Percentiles rank a stretch among this genome's conserved stretches.
phyloP scores from a whole-genome alignment of 495 filamentous ascomycete species.

The Lophiostoma macrostomum region DNA sequence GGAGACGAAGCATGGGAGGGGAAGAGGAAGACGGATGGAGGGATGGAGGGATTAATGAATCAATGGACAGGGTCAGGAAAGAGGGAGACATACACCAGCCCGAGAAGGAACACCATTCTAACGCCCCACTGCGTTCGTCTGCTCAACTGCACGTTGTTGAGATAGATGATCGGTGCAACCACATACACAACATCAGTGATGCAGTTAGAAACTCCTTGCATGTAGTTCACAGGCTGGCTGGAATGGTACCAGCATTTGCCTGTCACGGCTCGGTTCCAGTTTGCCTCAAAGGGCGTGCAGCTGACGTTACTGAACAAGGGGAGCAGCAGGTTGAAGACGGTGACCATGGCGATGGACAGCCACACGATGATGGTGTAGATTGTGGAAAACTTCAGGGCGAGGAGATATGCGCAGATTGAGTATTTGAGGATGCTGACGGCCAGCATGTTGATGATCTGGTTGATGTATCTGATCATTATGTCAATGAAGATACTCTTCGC shows the following conservation, averaged over 20 bases:
- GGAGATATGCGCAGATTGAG: slow-evolving; percentile 13
- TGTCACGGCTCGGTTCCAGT: slow-evolving; percentile 1
- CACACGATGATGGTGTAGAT: slow-evolving; percentile 9
- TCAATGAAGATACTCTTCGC: no score
- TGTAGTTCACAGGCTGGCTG: slow-evolving; percentile 3
- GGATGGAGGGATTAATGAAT: no score
- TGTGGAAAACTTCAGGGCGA: slow-evolving; percentile 10
- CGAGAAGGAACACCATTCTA: slow-evolving; percentile 11
- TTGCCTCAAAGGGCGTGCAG: slow-evolving; percentile 3
- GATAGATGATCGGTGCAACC: slow-evolving; percentile 13
- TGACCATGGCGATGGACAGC: slow-evolving; percentile 11
- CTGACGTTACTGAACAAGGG: slow-evolving; percentile 1
- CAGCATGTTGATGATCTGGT: slow-evolving; percentile 7
- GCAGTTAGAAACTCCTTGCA: slow-evolving; percentile 14
- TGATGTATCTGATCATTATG: no score
- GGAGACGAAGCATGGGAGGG: no score
- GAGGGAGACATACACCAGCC: slow-evolving; percentile 6
- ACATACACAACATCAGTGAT: slow-evolving; percentile 12
- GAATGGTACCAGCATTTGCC: slow-evolving; percentile 5
- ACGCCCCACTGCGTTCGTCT: slow-evolving; percentile 16
- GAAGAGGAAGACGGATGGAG: no score
- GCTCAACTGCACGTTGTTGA: slow-evolving; percentile 10
- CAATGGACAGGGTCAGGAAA: no score
- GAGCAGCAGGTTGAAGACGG: slow-evolving; percentile 5
- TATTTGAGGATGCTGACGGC: slow-evolving; percentile 6